A percentile compares a stretch with the other conserved stretches of the same genome.
phyloP scores from a whole-genome alignment of 169 alveolate genomes.

The Babesia bigemina region DNA sequence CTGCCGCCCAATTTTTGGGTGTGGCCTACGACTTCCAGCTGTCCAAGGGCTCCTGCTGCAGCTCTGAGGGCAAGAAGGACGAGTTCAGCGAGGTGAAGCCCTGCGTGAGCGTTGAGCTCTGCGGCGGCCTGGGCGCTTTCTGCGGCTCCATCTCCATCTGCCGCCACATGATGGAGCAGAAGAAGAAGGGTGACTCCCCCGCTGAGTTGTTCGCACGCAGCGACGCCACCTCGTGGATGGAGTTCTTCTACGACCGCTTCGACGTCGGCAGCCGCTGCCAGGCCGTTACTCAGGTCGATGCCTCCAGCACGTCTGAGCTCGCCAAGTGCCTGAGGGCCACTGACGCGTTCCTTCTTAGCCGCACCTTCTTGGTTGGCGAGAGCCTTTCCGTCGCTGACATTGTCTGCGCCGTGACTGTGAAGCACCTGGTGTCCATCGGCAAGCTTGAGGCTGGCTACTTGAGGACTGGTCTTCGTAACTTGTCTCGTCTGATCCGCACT shows the following conservation, averaged over 20 bases:
- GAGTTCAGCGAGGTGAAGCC: conserved; percentile 65
- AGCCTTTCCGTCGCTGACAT: conserved; percentile 89
- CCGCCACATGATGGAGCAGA: conserved; percentile 54
- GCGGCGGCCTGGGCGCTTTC: conserved; percentile 32
- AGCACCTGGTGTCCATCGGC: conserved; percentile 71
- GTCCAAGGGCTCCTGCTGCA: conserved; percentile 53
- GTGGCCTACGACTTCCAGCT: conserved; percentile 49
- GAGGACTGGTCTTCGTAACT: conserved; percentile 38
- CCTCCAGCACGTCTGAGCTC: conserved; percentile 60
- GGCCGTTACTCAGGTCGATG: conserved; percentile 57
- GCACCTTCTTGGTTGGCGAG: conserved; percentile 88
- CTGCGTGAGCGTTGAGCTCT: conserved; percentile 40
- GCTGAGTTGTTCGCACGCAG: conserved; percentile 43
- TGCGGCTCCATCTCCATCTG: conserved; percentile 56
- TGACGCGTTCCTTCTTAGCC: conserved; percentile 68
- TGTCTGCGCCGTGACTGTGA: conserved; percentile 77
- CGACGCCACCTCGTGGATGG: conserved; percentile 76
- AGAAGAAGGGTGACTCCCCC: conserved; percentile 37
- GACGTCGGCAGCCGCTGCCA: conserved; percentile 68
- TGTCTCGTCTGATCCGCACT: conserved; percentile 54
- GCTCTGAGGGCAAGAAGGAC: conserved; percentile 47
- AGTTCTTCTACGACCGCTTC: conserved; percentile 70
- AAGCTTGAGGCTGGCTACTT: conserved; percentile 57
- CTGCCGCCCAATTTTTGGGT: conserved; percentile 49
- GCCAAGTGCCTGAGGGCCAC: conserved; percentile 66